Percentiles rank a stretch among this genome's conserved stretches.
Conservation (phyloP, 1,284 basidiomycete species). For the Ceratobasidium sp. region DNA sequence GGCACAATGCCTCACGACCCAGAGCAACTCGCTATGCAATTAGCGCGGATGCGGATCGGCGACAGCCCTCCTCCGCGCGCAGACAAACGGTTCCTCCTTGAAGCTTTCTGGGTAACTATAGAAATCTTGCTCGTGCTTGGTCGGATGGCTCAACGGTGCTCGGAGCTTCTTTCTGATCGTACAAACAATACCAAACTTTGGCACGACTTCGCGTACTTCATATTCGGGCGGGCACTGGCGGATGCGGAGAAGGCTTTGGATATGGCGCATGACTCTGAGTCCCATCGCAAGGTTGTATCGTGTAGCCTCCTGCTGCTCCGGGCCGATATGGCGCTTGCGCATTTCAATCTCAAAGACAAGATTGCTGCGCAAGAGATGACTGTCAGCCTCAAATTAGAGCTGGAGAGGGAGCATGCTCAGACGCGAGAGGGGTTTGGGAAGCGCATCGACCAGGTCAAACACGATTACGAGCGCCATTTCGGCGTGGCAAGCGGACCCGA, state of each 20-base stretch:
- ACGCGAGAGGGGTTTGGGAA: constrained; percentile 43
- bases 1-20: constrained; percentile 59
- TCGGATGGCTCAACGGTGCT: constrained; percentile 57
- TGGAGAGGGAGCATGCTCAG: constrained; percentile 2
- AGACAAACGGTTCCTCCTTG: constrained; percentile 68
- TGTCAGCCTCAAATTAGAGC: constrained; percentile 9
- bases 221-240: constrained; percentile 60
- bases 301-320: constrained; percentile 59
- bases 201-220: constrained; percentile 60
- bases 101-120: constrained; percentile 66
- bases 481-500: neutral
- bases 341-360: constrained; percentile 56
- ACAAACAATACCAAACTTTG: constrained; percentile 53
- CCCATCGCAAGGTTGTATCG: constrained; percentile 59
- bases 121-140: constrained; percentile 62
- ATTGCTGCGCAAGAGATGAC: constrained; percentile 4
- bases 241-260: constrained; percentile 62
- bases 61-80: constrained; percentile 69
- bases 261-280: constrained; percentile 57
- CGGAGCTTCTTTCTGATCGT: constrained; percentile 48
- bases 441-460: constrained; percentile 35
- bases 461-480: constrained; percentile 50
- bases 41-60: constrained; percentile 65
- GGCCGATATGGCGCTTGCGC: constrained; percentile 58
- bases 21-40: constrained; percentile 63